Evolutionary conservation across 345 rosid species (phyloP), one percentile per base, ranked within the genome.

Genomic region (Angophora floribunda): DNA sequence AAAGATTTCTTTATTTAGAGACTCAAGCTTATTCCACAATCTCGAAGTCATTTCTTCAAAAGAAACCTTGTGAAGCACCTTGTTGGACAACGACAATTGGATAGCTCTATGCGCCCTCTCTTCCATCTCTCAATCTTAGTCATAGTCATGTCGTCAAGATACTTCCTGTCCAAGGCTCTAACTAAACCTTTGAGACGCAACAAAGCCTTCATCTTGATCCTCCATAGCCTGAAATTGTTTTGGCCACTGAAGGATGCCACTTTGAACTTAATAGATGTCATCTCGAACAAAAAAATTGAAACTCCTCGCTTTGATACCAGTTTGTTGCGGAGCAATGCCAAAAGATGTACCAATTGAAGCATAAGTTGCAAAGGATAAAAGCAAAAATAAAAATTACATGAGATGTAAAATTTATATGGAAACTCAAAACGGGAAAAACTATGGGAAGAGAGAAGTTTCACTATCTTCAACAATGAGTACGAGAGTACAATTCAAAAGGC

Each of bases 161-260:
- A 7, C 26, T 21, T 55, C 19, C 0, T 4, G 3, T 55, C 61
- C 61, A 55, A 19, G 26, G 2, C 28, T 55, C 12, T 55, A 55
- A 55, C 5, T 1, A 0, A 55, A 19, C 22, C 61, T 4, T 55
- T 1, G 4, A 1, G 0, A 21, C 9, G 26, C 61, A 55, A 55
- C 61, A 55, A 55, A 2, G 12, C 28, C 61, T 55, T 55, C 61
- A 55, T 55, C 26, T 55, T 55, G 5, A 55, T 4, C 55, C 19
- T 55, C 24, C 26, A 21, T 55, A 19, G 11, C 61, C 61, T 10
- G 22, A 55, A 55, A 55, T 55, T 55, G 61, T 55, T 55, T 55
- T 21, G 61, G 11, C 26, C 2, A 55, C 21, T 24, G 22, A 21
- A 55, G 22, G 26, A 24, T 21, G 61, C 61, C 26, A 55, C 61